Evolutionary conservation across 306 rosid genomes (phyloP), one percentile per base, ranked within the genome.

Genomic region (Arachis stenosperma): DNA sequence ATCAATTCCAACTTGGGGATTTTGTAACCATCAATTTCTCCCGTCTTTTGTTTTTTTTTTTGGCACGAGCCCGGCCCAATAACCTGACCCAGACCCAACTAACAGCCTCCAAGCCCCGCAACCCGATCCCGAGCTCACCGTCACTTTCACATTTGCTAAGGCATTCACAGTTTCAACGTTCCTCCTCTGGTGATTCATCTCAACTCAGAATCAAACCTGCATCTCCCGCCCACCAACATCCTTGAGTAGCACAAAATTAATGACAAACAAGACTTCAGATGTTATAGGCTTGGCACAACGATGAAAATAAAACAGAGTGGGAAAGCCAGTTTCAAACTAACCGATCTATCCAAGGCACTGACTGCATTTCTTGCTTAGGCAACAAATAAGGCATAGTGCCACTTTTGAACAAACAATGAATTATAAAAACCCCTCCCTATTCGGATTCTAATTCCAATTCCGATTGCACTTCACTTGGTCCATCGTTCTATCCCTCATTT

Each of bases 161-260:
- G 88, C 70, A 79, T 74, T 80, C 85, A 82, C 27, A 12, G 83
- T 65, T 56, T 70, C 79, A 10, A 48, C 59, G 75, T 78, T 76
- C 77, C 80, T 84, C 81, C 67, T 79, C 67, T 46, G 69, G 22
- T 67, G 37, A 64, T 84, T 80, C 82, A 84, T 73, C 73, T 80
- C 73, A 59, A 53, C 70, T 0, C 84, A 84, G 78, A 82, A 89
- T 74, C 81, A 75, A 46, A 91, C 95, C 65, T 88, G 75, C 90
- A 91, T 62, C 79, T 88, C 92, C 3, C 90, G 86, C 43, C 92
- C 92, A 12, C 78, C 88, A 70, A 91, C 76, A 61, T 85, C 95
- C 95, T 91, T 80, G 66, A 81, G 74, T 70, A 57, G 7, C 17
- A 61, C 33, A 9, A 52, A 40, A 40, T 56, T 57, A 67, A 65